Base-by-base conservation (phyloP, 2,329 filamentous ascomycete genomes). In the Fusarium sp. region DNA sequence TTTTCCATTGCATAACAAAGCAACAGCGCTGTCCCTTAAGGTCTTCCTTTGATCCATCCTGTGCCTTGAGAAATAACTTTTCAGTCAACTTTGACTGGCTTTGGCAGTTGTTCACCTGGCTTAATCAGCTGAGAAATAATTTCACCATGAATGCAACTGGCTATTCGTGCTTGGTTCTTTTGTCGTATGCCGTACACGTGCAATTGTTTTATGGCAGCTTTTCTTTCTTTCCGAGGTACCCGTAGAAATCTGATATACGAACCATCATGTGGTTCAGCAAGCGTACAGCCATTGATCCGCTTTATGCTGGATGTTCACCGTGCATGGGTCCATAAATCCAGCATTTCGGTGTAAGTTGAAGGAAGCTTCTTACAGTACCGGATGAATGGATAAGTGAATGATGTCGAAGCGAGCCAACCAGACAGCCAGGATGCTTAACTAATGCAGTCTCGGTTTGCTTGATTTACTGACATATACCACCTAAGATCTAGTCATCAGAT, bases 311-410 rank as follows among this genome's bases (percentile, higher is more conserved):
- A 37, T 40, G 23, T 37, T 50, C 32, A 59, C 12, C 9, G 23
- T 10, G 23, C 10, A 30, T n/a, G n/a, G 38, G n/a, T 54, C n/a
- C 23, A 64, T 53, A 33, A 35, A 52, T 44, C 18, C 38, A 46
- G 19, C 49, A n/a, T 32, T 54, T 44, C 28, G 30, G 25, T 53
- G 30, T 35, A 53, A 60, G 57, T 42, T 15, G 28, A 47, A 28
- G 33, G 33, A 28, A 54, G 35, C 50, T 40, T 35, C 49, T 35
- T 52, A 46, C 23, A 53, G 28, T 68, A 16, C 50, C 71, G 71
- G 71, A 53, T 72, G 63, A 73, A 73, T 61, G 71, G 71, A 73
- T 73, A 52, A 61, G 58, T 42, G 32, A 53, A 49, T 18, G 15
- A 35, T 44, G 25, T 54, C 35, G 40, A 71, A 71, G 57, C 47